A percentile compares a stretch with the other conserved stretches of the same genome.
Evolutionary conservation across 1,284 basidiomycete species (phyloP).

Genomic region (Sphaerobolus stellatus): DNA sequence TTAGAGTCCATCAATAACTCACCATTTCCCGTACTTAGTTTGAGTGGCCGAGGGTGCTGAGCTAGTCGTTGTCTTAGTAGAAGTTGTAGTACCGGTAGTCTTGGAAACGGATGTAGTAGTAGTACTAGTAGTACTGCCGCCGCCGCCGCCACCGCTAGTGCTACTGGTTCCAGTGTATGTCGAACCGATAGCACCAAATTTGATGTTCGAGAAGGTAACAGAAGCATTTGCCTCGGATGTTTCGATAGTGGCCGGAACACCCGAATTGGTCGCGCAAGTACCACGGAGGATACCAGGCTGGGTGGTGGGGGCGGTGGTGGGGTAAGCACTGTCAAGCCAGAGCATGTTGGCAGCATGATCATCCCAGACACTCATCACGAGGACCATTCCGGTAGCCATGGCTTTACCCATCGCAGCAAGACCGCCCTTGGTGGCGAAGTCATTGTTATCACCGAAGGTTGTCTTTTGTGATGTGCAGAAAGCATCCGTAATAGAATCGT

Average conservation of each 20-base stretch:
- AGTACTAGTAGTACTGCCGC: background rate
- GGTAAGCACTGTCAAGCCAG: conserved; percentile 42
- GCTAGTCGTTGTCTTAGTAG: background rate
- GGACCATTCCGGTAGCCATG: conserved; percentile 25
- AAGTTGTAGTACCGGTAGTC: too few relatives aligned
- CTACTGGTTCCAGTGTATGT: conserved; percentile 17
- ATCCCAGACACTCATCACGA: conserved; percentile 32
- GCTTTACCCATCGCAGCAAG: conserved; percentile 22
- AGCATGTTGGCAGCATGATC: conserved; percentile 40
- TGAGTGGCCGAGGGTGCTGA: background rate
- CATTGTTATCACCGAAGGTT: conserved; percentile 36
- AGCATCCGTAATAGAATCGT: conserved; percentile 37
- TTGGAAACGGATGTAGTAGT: conserved; percentile 1
- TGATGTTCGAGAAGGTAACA: conserved; percentile 30
- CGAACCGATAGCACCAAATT: conserved; percentile 26
- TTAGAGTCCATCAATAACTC: background rate
- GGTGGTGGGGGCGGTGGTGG: conserved; percentile 28
- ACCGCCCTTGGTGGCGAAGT: conserved; percentile 35
- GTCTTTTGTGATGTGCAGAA: conserved; percentile 42
- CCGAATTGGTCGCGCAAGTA: conserved; percentile 36
- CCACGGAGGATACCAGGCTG: conserved; percentile 38
- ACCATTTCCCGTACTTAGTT: conserved; percentile 6
- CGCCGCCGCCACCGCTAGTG: background rate
- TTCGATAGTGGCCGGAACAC: conserved; percentile 34
- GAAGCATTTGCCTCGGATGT: conserved; percentile 30